phyloP scores from a whole-genome alignment of 2,329 filamentous ascomycete genomes.

The Escovopsis sp. region DNA sequence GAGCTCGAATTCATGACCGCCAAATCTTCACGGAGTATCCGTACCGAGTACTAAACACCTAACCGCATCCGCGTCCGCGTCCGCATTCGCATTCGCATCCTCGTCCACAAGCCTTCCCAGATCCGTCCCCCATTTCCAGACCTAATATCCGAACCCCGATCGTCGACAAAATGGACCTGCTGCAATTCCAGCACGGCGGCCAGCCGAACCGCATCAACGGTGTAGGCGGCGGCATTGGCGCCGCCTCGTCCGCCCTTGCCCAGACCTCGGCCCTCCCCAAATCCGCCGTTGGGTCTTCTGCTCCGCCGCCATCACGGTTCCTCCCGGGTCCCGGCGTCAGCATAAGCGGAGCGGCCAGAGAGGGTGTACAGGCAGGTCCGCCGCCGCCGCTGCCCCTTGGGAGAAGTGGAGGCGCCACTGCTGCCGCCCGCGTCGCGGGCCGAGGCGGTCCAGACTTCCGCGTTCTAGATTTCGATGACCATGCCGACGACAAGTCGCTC shows the following conservation, averaged over 20 bases:
- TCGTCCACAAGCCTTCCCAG: too few relatives aligned
- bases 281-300: constrained; percentile 13
- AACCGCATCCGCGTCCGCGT: too few relatives aligned
- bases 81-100: too few relatives aligned
- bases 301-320: constrained; percentile 6
- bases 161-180: constrained; percentile 12
- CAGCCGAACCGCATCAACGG: not conserved
- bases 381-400: too few relatives aligned
- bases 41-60: too few relatives aligned
- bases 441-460: constrained; percentile 1
- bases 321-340: constrained; percentile 10
- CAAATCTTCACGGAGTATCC: too few relatives aligned
- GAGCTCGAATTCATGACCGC: too few relatives aligned
- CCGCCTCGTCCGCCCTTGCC: constrained; percentile 11
- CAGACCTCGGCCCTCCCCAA: constrained; percentile 14
- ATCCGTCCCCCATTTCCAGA: not conserved
- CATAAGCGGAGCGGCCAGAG: not conserved
- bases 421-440: not conserved
- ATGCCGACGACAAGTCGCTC: constrained; percentile 13
- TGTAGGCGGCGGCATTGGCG: not conserved
- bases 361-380: not conserved
- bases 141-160: not conserved
- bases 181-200: constrained; percentile 12
- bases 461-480: constrained; percentile 1
- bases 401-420: not conserved